These are phyloP conservation scores for Hypoxylon trugodes DNA, from an alignment of 495 filamentous ascomycete species.

Conservation along the genomic window DNA sequence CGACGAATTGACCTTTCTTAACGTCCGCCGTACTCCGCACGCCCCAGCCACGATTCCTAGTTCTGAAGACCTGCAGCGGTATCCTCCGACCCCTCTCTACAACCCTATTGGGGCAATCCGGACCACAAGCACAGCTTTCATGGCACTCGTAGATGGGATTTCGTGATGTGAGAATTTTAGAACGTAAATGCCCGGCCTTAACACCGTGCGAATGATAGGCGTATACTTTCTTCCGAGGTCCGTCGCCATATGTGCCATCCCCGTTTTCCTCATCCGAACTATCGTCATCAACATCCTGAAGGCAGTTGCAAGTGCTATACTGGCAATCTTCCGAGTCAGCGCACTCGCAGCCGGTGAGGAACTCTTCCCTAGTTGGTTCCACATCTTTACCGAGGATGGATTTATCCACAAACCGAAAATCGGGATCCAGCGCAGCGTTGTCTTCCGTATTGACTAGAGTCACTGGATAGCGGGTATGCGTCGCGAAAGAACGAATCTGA, in stretches of 20 bases:
- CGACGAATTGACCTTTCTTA: constrained; percentile 82
- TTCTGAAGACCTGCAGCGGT: constrained; percentile 83
- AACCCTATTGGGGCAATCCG: constrained; percentile 77
- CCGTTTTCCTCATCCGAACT: constrained; percentile 33
- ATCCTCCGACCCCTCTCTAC: constrained; percentile 81
- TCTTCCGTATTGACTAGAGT: constrained; percentile 58
- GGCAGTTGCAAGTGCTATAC: constrained; percentile 58
- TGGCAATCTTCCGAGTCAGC: constrained; percentile 56
- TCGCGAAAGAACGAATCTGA: constrained; percentile 58
- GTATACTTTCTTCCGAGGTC: constrained; percentile 44
- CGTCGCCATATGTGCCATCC: constrained; percentile 9
- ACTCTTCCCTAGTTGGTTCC: constrained; percentile 54
- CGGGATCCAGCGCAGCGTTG: constrained; percentile 51
- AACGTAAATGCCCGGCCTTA: constrained; percentile 54
- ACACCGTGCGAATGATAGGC: constrained; percentile 55
- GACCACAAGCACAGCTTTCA: constrained; percentile 69
- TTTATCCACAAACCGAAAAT: constrained; percentile 64
- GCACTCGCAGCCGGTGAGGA: constrained; percentile 65
- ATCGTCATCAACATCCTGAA: constrained; percentile 57
- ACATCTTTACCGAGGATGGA: constrained; percentile 56
- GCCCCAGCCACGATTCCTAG: constrained; percentile 80
- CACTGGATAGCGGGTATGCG: constrained; percentile 50
- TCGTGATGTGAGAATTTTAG: constrained; percentile 58
- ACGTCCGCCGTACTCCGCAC: constrained; percentile 75
- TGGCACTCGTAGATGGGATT: constrained; percentile 89